Conservation (phyloP, 192 early-diverging fungal species). For the Rhizoclosmatium globosum region DNA sequence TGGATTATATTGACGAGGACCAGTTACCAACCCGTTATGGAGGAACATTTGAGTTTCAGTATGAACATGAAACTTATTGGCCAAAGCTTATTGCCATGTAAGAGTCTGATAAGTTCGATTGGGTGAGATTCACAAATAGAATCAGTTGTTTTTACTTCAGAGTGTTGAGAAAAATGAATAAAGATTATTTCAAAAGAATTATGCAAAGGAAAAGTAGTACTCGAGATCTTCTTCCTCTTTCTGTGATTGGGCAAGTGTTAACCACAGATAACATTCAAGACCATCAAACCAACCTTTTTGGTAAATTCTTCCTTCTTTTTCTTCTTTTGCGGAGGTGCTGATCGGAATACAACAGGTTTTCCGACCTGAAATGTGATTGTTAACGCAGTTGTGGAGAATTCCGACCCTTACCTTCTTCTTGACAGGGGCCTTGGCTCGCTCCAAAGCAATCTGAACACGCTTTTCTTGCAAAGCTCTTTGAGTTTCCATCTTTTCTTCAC, state of each 20-base stretch:
- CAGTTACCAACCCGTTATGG: slow-evolving; percentile 78
- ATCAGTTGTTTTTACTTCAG: not conserved
- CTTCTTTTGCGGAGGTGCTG: slow-evolving; percentile 67
- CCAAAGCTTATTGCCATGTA: not conserved
- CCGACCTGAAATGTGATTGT: slow-evolving; percentile 45
- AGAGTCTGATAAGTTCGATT: not conserved
- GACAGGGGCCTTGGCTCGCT: slow-evolving; percentile 66
- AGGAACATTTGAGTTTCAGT: slow-evolving; percentile 76
- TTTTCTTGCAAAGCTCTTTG: slow-evolving; percentile 64
- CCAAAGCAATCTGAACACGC: slow-evolving; percentile 62
- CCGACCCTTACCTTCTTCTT: slow-evolving; percentile 59
- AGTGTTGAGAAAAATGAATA: not conserved
- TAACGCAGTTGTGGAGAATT: not conserved
- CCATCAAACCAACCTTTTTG: slow-evolving; percentile 51
- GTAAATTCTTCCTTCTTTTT: slow-evolving; percentile 62
- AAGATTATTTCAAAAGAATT: not conserved
- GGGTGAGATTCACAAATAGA: too few species aligned
- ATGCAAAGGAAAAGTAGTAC: slow-evolving; percentile 33
- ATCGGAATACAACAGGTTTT: slow-evolving; percentile 65
- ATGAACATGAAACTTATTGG: slow-evolving; percentile 78
- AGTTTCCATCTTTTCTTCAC: slow-evolving; percentile 67
- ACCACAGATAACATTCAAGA: not conserved
- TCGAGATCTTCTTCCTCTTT: slow-evolving; percentile 35
- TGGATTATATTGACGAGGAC: slow-evolving; percentile 58
- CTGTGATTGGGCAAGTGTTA: not conserved